Evolutionary conservation across 108 stramenopile genomes (phyloP).

Genomic region (Pelagomonas calceolata): DNA sequence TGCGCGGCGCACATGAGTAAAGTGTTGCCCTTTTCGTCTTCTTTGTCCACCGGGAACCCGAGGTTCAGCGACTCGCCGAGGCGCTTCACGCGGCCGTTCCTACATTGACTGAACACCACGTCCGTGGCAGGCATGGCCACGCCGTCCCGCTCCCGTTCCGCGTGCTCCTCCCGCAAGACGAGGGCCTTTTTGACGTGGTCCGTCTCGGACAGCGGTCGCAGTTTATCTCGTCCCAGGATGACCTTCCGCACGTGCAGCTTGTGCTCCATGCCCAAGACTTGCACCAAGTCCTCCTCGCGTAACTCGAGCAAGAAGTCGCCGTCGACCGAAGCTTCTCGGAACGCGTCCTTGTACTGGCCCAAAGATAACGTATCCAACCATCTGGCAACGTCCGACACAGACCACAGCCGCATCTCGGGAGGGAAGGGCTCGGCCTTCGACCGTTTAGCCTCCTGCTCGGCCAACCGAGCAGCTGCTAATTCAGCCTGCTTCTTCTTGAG

Average conservation of each 20-base stretch:
- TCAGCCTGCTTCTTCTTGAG: slow-evolving; percentile 21
- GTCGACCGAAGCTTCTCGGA: slow-evolving; percentile 39
- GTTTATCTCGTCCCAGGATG: slow-evolving; percentile 35
- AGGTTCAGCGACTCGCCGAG: slow-evolving; percentile 38
- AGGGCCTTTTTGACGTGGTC: slow-evolving; percentile 28
- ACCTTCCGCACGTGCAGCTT: slow-evolving; percentile 46
- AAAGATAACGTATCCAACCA: slow-evolving; percentile 35
- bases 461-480: slow-evolving; percentile 13
- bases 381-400: slow-evolving; percentile 31
- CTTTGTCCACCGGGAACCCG: slow-evolving; percentile 34
- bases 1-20: slow-evolving; percentile 32
- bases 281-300: slow-evolving; percentile 37
- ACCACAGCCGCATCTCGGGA: slow-evolving; percentile 31
- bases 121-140: slow-evolving; percentile 29
- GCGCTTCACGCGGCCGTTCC: slow-evolving; percentile 41
- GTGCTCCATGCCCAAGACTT: slow-evolving; percentile 48
- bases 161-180: slow-evolving; percentile 22
- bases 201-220: slow-evolving; percentile 26
- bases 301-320: slow-evolving; percentile 41
- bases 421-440: slow-evolving; percentile 31
- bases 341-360: slow-evolving; percentile 27
- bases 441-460: slow-evolving; percentile 26
- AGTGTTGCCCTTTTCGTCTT: slow-evolving; percentile 44
- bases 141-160: slow-evolving; percentile 11
- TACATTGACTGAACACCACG: slow-evolving; percentile 41